A percentile compares a stretch with the other conserved stretches of the same genome.
Evolutionary conservation across 2,329 filamentous ascomycete species (phyloP).

Genomic region (Fusarium sulawesiense): DNA sequence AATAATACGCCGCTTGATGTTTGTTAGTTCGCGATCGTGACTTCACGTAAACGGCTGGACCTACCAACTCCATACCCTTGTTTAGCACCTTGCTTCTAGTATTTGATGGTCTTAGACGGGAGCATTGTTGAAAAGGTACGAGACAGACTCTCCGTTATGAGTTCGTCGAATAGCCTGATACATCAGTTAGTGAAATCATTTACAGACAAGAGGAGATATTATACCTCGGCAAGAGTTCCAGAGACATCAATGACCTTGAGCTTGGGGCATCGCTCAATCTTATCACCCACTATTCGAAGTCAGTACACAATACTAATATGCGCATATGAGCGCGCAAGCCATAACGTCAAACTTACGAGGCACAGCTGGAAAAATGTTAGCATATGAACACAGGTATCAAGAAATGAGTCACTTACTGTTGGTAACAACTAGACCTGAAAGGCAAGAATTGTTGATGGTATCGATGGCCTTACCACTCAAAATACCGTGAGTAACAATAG

Average conservation of each 20-base stretch:
- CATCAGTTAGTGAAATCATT: conserved; percentile 13
- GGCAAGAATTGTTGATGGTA: conserved; percentile 80
- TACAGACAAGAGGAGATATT: conserved; percentile 1
- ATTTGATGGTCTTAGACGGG: conserved; percentile 55
- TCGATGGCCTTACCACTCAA: conserved; percentile 89
- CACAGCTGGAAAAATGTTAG: conserved; percentile 51
- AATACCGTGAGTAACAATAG: conserved; percentile 95
- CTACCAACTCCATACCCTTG: conserved; percentile 44
- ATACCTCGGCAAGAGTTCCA: conserved; percentile 76
- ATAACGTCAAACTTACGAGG: conserved; percentile 44
- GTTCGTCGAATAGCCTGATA: conserved; percentile 74
- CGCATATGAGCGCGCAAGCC: background rate
- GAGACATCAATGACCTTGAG: conserved; percentile 93
- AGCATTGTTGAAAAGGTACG: conserved; percentile 75
- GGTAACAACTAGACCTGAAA: conserved; percentile 86
- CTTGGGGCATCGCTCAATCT: conserved; percentile 80
- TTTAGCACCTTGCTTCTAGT: conserved; percentile 19
- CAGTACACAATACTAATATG: background rate
- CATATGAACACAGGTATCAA: background rate
- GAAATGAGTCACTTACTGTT: conserved; percentile 69
- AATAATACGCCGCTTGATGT: conserved; percentile 34
- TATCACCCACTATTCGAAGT: conserved; percentile 69
- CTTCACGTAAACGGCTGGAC: conserved; percentile 15
- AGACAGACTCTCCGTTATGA: conserved; percentile 74
- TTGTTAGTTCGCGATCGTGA: conserved; percentile 25